Percentiles rank a stretch among this genome's conserved stretches.
Conservation (phyloP, 2,329 filamentous ascomycete genomes). For the Ophiocordyceps camponoti-floridani region DNA sequence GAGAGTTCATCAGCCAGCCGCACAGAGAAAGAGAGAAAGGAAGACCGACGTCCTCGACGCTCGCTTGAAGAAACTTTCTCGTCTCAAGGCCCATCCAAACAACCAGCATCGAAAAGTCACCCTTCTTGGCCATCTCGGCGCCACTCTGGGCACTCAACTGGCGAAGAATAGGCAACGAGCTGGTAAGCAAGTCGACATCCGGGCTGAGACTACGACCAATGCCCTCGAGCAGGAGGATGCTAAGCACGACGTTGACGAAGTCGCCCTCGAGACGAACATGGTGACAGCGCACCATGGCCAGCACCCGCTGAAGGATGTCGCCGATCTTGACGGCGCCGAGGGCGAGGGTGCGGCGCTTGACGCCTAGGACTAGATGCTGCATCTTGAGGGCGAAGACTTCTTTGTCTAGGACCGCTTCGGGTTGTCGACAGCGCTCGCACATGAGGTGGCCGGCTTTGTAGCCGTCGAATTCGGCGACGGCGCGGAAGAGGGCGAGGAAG, state of each 20-base stretch:
- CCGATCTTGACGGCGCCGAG: constrained; percentile 92
- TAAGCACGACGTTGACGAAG: constrained; percentile 96
- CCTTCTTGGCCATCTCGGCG: constrained; percentile 48
- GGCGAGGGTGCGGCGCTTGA: constrained; percentile 81
- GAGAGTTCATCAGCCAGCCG: not conserved
- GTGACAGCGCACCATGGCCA: constrained; percentile 79
- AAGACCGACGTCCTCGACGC: constrained; percentile 62
- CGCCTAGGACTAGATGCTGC: constrained; percentile 84
- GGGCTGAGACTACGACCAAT: constrained; percentile 82
- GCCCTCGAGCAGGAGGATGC: constrained; percentile 81
- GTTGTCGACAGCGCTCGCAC: constrained; percentile 88
- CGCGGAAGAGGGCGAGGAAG: constrained; percentile 89
- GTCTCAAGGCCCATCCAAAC: constrained; percentile 87
- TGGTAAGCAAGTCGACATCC: constrained; percentile 67
- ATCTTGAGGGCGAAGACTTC: constrained; percentile 91
- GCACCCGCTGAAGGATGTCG: constrained; percentile 78
- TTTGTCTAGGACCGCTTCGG: constrained; percentile 70
- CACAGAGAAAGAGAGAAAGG: not conserved
- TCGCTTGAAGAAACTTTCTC: constrained; percentile 74
- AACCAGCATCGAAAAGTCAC: constrained; percentile 71
- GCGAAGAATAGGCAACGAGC: constrained; percentile 76
- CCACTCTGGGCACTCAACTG: constrained; percentile 69
- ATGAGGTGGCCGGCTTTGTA: constrained; percentile 90
- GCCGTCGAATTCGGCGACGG: constrained; percentile 90
- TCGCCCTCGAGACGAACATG: constrained; percentile 92